phyloP scores from a whole-genome alignment of 139 green algal species.

The Chlorella ohadii region DNA sequence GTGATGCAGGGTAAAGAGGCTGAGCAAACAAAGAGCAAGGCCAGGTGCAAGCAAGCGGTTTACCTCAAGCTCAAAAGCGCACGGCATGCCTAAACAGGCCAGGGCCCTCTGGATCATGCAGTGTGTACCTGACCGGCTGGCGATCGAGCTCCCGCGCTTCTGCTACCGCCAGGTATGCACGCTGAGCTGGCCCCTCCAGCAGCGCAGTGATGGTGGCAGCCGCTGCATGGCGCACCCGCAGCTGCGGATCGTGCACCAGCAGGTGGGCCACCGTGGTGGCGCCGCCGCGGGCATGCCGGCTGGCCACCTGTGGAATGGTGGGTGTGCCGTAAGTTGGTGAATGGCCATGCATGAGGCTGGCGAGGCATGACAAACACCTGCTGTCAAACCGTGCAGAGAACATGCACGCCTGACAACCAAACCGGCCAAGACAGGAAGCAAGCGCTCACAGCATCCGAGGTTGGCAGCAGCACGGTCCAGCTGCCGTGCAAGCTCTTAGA shows the following conservation, averaged over 20 bases:
- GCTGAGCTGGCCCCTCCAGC: slow-evolving; percentile 68
- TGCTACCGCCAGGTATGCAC: slow-evolving; percentile 68
- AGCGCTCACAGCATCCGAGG: background rate
- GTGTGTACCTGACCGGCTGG: background rate
- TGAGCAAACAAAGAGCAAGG: no score
- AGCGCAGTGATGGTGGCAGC: slow-evolving; percentile 59
- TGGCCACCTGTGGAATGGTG: slow-evolving; percentile 47
- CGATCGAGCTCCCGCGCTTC: slow-evolving; percentile 38
- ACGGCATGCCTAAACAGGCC: no score
- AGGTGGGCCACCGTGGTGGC: slow-evolving; percentile 55
- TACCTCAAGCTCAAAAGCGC: no score
- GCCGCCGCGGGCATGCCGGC: slow-evolving; percentile 1
- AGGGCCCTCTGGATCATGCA: no score
- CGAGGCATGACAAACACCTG: no score
- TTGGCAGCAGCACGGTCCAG: slow-evolving; percentile 67
- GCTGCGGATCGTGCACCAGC: slow-evolving; percentile 67
- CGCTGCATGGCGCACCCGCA: slow-evolving; percentile 59
- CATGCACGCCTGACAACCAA: no score
- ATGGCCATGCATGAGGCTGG: no score
- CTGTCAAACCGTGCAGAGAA: no score
- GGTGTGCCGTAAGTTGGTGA: no score
- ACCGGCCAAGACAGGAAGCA: no score
- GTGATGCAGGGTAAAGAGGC: no score
- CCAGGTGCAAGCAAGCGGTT: background rate
- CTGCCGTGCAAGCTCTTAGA: slow-evolving; percentile 64